Conservation (phyloP, 2,329 filamentous ascomycete species). For the Paecilomyces formosus region DNA sequence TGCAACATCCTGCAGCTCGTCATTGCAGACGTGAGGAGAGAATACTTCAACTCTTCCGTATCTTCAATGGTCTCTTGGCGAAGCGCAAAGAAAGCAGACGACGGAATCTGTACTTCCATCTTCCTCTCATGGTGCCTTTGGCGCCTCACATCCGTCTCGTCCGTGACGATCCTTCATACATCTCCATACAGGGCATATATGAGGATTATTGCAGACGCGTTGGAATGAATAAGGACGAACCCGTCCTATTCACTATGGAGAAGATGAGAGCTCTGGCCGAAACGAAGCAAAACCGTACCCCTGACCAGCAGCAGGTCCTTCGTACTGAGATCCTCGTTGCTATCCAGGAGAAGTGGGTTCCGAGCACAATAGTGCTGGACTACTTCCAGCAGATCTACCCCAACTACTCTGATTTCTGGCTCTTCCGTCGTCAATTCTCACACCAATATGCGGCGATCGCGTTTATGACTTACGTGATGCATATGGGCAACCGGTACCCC, state of each 20-base stretch:
- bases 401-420: slow-evolving; percentile 90
- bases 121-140: slow-evolving; percentile 91
- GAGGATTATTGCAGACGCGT: slow-evolving; percentile 91
- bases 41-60: slow-evolving; percentile 91
- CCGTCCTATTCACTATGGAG: slow-evolving; percentile 90
- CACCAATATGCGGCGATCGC: slow-evolving; percentile 93
- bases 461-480: slow-evolving; percentile 98
- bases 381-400: slow-evolving; percentile 87
- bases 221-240: slow-evolving; percentile 87
- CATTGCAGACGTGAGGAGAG: slow-evolving; percentile 92
- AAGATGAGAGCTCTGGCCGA: slow-evolving; percentile 74
- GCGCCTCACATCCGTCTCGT: slow-evolving; percentile 92
- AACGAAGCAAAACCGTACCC: slow-evolving; percentile 50
- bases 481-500: slow-evolving; percentile 92
- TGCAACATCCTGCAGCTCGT: slow-evolving; percentile 88
- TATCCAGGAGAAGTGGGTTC: slow-evolving; percentile 90
- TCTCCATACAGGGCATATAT: slow-evolving; percentile 88
- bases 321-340: slow-evolving; percentile 88
- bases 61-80: slow-evolving; percentile 85
- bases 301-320: slow-evolving; percentile 64
- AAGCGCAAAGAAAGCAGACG: slow-evolving; percentile 94
- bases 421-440: slow-evolving; percentile 94
- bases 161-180: slow-evolving; percentile 89
- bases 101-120: slow-evolving; percentile 89
- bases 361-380: slow-evolving; percentile 70